These are phyloP conservation scores for Aphanomyces astaci DNA, from an alignment of 352 stramenopile species.

Conservation along the genomic window DNA sequence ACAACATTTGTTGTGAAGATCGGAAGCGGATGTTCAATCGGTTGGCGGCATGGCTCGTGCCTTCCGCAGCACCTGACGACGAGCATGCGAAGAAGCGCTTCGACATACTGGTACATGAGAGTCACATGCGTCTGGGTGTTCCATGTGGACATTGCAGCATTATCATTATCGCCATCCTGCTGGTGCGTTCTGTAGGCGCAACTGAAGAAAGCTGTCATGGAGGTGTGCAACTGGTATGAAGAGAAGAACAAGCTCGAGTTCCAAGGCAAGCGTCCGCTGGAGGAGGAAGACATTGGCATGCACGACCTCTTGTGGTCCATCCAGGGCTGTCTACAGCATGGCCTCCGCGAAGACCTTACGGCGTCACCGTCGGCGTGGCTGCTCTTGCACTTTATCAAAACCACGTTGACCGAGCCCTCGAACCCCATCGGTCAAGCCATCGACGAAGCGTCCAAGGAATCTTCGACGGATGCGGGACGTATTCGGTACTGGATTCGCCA, in stretches of 20 bases:
- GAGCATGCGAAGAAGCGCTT: slow-evolving; percentile 16
- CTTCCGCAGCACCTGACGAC: slow-evolving; percentile 12
- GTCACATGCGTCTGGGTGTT: too few species aligned
- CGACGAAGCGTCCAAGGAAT: slow-evolving; percentile 1
- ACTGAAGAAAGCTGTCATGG: slow-evolving; percentile 22
- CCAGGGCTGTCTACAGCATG: slow-evolving; percentile 12
- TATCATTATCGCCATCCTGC: neutral
- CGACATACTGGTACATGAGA: slow-evolving; percentile 13
- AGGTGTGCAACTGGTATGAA: slow-evolving; percentile 22
- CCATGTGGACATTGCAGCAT: neutral
- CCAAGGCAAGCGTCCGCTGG: neutral
- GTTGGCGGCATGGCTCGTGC: slow-evolving; percentile 12
- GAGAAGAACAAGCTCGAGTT: slow-evolving; percentile 16
- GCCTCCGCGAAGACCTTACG: neutral
- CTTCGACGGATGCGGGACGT: slow-evolving; percentile 48
- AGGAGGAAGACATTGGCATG: slow-evolving; percentile 20
- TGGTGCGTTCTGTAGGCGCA: neutral
- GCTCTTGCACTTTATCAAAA: slow-evolving; percentile 18
- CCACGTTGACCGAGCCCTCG: neutral
- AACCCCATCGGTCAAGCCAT: neutral
- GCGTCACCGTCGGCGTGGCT: slow-evolving; percentile 12
- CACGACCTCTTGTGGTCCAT: slow-evolving; percentile 9
- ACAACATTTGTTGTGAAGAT: neutral
- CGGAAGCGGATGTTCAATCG: slow-evolving; percentile 16
- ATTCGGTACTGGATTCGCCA: slow-evolving; percentile 70